Percentiles rank a stretch among this genome's conserved stretches.
Conservation (phyloP, 2,329 filamentous ascomycete genomes). For the Hypomyces perniciosus region DNA sequence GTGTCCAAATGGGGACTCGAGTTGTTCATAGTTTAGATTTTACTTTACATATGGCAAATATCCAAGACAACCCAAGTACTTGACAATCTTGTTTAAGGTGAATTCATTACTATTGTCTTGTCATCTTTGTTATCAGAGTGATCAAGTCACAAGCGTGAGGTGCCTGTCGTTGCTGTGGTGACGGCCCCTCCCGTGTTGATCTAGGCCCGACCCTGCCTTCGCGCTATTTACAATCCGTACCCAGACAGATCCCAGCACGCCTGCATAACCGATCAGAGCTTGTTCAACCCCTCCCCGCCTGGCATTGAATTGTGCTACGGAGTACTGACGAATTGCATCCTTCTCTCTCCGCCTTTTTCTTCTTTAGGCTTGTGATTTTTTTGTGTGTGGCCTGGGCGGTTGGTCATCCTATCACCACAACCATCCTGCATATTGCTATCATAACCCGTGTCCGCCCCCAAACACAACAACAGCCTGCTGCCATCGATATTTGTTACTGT, state of each 20-base stretch:
- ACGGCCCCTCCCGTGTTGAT: neutral
- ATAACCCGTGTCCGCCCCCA: too few relatives aligned
- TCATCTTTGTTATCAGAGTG: too few relatives aligned
- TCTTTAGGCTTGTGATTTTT: neutral
- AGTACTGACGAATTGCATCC: neutral
- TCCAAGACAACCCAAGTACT: too few relatives aligned
- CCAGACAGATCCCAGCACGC: neutral
- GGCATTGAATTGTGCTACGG: neutral
- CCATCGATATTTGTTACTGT: neutral
- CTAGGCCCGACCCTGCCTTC: neutral
- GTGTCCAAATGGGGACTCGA: too few relatives aligned
- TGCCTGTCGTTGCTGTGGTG: constrained; percentile 6
- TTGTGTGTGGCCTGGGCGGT: neutral
- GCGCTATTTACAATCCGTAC: constrained; percentile 3
- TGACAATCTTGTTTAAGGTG: too few relatives aligned
- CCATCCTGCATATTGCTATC: too few relatives aligned
- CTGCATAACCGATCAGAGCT: constrained; percentile 4
- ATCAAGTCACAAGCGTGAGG: too few relatives aligned
- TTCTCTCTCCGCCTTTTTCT: neutral
- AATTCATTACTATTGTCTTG: too few relatives aligned
- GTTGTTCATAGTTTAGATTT: too few relatives aligned
- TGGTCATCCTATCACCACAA: neutral
- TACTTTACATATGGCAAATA: too few relatives aligned
- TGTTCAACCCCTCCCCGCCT: constrained; percentile 1
- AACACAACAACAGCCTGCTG: neutral